Base-by-base conservation (phyloP, 495 filamentous ascomycete genomes). In the Tuber brumale region DNA sequence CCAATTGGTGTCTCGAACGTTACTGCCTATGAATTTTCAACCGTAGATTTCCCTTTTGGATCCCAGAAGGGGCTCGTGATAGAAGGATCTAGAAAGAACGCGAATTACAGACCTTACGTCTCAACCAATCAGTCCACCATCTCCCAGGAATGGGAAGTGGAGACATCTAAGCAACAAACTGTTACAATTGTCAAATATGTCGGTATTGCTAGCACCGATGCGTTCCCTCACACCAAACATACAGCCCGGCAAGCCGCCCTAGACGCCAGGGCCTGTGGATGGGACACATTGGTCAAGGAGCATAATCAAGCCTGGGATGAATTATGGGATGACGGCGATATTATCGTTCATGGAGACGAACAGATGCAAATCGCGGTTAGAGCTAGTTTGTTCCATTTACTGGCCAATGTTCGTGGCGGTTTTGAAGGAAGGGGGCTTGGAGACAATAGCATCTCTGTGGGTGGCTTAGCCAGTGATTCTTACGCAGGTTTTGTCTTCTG, bases 331-430 rank as follows among this genome's bases (percentile, higher is more conserved):
- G 72, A 86, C 0, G 85, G 88, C 72, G 89, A 89, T 21, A 89
- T 93, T 35, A 90, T 93, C 23, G 83, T 94, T 16, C 92, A 90
- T 2, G 81, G 85, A 0, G 89, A 93, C 77, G 76, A 82, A 18
- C 86, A 91, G 71, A 86, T 92, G 42, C 90, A 92, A 31, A 89
- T 94, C 57, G 86, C 88, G 18, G 86, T 90, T 1, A 88, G 93
- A 7, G 88, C 89, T 7, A 92, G 89, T 75, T 86, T 88, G 1
- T 94, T 91, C 83, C 90, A 92, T 77, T 83, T 94, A 0, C 83
- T 94, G 31, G 90, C 92, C 76, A 92, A 92, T 74, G 74, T 85
- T 31, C 79, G 82, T 23, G 76, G 79, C 27, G 81, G 81, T 44
- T 86, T 86, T 2, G 85, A 89, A 66, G 87, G 87, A 6, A 72